Base-by-base conservation (phyloP, 2,329 filamentous ascomycete genomes). In the Alternaria longipes region DNA sequence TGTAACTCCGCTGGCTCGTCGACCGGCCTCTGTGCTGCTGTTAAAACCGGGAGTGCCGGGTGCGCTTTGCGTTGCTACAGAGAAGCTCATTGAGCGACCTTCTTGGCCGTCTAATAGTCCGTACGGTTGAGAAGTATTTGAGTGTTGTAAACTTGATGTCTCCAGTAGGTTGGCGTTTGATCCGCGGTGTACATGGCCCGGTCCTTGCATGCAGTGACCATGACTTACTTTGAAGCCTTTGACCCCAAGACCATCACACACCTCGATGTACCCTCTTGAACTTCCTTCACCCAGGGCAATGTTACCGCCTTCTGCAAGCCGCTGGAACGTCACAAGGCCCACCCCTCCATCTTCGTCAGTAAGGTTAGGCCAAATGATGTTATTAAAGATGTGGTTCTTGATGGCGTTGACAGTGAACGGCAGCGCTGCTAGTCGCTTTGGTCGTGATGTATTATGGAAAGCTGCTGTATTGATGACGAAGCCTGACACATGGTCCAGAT, bases 351-450 rank as follows among this genome's bases (percentile, higher is more conserved):
- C 95, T 80, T 99, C 95, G 73, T 99, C 94, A 0, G 93, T 96
- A 40, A 99, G 82, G 69, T 99, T 99, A 0, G 95, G 95, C 95
- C 95, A 99, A 55, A 98, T 97, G 59, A 97, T 83, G 73, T 97
- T 96, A 80, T 99, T 99, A 83, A 99, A 99, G 61, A 99, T 92
- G 79, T 99, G 94, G 0, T 85, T 89, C 77, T 97, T 98, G 79
- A 99, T 90, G 0, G 94, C 94, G 46, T 92, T 86, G 53, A 99
- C 94, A n/a, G 94, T 97, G 28, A 89, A 90, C 0, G 94, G 93
- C 4, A 98, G 82, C 0, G 91, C 94, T 1, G 94, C 93, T 14
- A 99, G 83, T 24, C 91, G 88, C 79, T 98, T 99, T 0, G 93
- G 92, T 32, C 85, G 83, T 28, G 90, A 88, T 2, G 90, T 87